Evolutionary conservation across 805 yeast genomes (phyloP).

Genomic region (Kregervanrija fluxuum): DNA sequence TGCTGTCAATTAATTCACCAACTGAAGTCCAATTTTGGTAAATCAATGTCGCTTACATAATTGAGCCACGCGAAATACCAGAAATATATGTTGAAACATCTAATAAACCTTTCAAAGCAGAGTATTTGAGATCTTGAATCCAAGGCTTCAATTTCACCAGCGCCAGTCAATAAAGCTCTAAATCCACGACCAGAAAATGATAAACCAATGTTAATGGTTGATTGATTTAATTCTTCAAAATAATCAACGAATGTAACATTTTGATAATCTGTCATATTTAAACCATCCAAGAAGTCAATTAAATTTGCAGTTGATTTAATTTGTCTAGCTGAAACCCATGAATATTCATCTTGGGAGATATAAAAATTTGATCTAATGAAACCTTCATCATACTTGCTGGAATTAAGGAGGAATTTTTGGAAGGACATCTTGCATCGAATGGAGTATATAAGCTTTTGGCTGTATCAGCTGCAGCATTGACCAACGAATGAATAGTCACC

Average conservation of each 20-base stretch:
- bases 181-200: constrained; percentile 83
- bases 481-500: too few relatives aligned
- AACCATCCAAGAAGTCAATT: constrained; percentile 36
- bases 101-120: constrained; percentile 45
- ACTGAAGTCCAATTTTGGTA: constrained; percentile 66
- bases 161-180: constrained; percentile 77
- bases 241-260: constrained; percentile 33
- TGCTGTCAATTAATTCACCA: constrained; percentile 38
- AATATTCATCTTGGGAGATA: constrained; percentile 40
- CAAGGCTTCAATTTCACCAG: constrained; percentile 72
- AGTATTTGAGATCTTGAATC: constrained; percentile 57
- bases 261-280: constrained; percentile 38
- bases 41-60: constrained; percentile 62
- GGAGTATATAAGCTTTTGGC: constrained; percentile 40
- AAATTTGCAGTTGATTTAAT: constrained; percentile 35
- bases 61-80: constrained; percentile 75
- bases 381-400: constrained; percentile 10
- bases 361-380: constrained; percentile 36
- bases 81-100: constrained; percentile 66
- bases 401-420: constrained; percentile 12
- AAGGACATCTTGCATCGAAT: constrained; percentile 42
- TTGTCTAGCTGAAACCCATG: constrained; percentile 44
- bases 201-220: constrained; percentile 41
- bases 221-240: constrained; percentile 26
- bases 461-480: constrained; percentile 17